These are phyloP conservation scores for Diutina sp. DNA, from an alignment of 1,139 yeast genomes.

Conservation along the genomic window DNA sequence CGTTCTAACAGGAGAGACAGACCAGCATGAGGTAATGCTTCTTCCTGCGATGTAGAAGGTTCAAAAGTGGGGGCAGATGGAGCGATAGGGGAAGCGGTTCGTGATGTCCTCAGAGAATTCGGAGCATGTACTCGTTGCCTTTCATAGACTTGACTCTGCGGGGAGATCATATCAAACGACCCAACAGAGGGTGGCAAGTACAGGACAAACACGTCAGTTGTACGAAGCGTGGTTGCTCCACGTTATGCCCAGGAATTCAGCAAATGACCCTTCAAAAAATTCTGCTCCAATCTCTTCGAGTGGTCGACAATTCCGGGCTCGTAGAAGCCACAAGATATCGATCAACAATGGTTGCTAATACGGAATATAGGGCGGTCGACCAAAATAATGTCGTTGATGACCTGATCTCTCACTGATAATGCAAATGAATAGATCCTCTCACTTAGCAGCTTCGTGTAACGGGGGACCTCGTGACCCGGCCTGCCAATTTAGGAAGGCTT, in stretches of 20 bases:
- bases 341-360: not conserved
- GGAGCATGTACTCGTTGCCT: not conserved
- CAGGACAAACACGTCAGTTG: not conserved
- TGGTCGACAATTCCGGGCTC: not conserved
- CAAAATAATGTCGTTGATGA: not conserved
- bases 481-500: not conserved
- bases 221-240: not conserved
- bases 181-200: not conserved
- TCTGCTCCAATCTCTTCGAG: not conserved
- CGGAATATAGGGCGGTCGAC: not conserved
- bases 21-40: not conserved
- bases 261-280: not conserved
- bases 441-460: not conserved
- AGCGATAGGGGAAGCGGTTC: not conserved
- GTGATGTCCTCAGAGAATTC: not conserved
- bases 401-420: not conserved
- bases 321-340: not conserved
- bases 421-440: not conserved
- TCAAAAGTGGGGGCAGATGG: not conserved
- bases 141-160: not conserved
- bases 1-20: not conserved
- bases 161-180: not conserved
- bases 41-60: not conserved
- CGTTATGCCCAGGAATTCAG: not conserved
- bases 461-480: not conserved